Evolutionary conservation across 495 filamentous ascomycete genomes (phyloP).

Genomic region (Aspergillus heteromorphus): DNA sequence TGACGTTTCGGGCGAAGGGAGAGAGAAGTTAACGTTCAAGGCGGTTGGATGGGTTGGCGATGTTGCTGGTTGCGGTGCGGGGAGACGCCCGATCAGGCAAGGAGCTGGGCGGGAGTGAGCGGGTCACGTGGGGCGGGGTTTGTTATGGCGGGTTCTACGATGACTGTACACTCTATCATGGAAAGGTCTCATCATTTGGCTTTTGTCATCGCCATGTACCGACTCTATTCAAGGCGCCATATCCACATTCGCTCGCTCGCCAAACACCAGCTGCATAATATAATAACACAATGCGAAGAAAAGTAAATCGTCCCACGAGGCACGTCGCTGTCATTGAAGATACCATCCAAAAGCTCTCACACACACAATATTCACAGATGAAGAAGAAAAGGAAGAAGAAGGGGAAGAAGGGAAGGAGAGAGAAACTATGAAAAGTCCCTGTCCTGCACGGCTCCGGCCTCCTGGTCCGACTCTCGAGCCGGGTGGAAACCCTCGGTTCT

Average conservation of each 20-base stretch:
- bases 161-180: neutral
- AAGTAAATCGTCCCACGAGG: slow-evolving; percentile 10
- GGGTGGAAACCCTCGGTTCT: neutral
- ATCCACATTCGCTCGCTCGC: slow-evolving; percentile 9
- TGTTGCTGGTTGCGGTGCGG: neutral
- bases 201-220: slow-evolving; percentile 10
- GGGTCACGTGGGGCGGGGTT: too few relatives aligned
- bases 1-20: slow-evolving; percentile 42
- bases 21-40: too few relatives aligned
- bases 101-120: too few relatives aligned
- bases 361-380: slow-evolving; percentile 38
- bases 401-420: slow-evolving; percentile 16
- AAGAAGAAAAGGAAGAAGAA: slow-evolving; percentile 15
- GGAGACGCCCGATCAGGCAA: too few relatives aligned
- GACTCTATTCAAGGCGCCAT: slow-evolving; percentile 18
- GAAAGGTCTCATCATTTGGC: slow-evolving; percentile 12
- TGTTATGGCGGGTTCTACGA: too few relatives aligned
- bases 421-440: neutral
- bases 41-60: too few relatives aligned
- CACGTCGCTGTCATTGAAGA: slow-evolving; percentile 16
- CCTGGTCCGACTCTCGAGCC: neutral
- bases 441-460: neutral
- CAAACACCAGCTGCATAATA: slow-evolving; percentile 8
- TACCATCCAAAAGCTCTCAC: slow-evolving; percentile 20
- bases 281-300: slow-evolving; percentile 6